Evolutionary conservation across 2,329 filamentous ascomycete species (phyloP).

Genomic region (Fusarium burgessii): DNA sequence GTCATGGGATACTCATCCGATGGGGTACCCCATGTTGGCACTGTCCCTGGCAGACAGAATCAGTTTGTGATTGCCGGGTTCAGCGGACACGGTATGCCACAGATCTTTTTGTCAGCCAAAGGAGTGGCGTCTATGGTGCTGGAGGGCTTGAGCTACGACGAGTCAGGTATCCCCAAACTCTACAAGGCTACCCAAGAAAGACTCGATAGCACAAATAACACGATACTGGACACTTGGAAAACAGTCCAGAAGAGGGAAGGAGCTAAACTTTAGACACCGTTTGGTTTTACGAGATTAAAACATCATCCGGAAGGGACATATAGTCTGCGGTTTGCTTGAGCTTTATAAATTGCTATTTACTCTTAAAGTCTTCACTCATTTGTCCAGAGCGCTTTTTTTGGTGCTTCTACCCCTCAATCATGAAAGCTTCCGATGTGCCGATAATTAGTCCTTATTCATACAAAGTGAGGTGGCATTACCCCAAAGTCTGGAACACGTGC

Average conservation of each 20-base stretch:
- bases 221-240: conserved; percentile 1
- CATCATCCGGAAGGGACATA: no score
- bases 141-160: neutral
- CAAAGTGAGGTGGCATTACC: no score
- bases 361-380: no score
- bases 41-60: conserved; percentile 51
- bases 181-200: neutral
- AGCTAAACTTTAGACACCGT: neutral
- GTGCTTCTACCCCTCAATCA: no score
- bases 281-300: no score
- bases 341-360: no score
- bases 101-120: conserved; percentile 40
- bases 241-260: neutral
- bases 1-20: conserved; percentile 60
- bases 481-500: no score
- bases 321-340: no score
- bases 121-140: neutral
- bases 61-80: conserved; percentile 8
- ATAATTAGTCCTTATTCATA: no score
- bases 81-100: conserved; percentile 60
- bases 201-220: neutral
- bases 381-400: no score
- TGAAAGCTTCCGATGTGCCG: no score
- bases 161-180: neutral
- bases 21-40: conserved; percentile 57